Percentiles rank a stretch among this genome's conserved stretches.
These are phyloP conservation scores for Salix brachista DNA, from an alignment of 345 rosid genomes.

Conservation along the genomic window DNA sequence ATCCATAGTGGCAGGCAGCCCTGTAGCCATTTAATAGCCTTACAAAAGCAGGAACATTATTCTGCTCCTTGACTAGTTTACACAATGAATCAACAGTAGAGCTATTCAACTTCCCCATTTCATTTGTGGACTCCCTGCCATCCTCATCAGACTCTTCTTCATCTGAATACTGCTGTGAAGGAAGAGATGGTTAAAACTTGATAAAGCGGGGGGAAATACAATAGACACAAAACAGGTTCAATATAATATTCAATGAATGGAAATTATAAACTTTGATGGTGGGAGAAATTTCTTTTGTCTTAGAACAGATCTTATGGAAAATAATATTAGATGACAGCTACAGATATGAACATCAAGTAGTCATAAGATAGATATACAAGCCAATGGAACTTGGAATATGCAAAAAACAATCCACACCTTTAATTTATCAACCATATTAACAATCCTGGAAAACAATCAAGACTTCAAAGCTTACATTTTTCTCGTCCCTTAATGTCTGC, in stretches of 20 bases:
- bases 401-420: neutral
- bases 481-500: slow-evolving; percentile 35
- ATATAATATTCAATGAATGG: neutral
- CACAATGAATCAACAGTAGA: slow-evolving; percentile 45
- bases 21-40: slow-evolving; percentile 68
- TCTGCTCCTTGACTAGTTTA: slow-evolving; percentile 49
- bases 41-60: slow-evolving; percentile 50
- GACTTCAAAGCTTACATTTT: slow-evolving; percentile 44
- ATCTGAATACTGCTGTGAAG: slow-evolving; percentile 42
- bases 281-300: neutral
- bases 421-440: neutral
- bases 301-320: neutral
- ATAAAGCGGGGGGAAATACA: neutral
- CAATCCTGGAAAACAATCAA: neutral
- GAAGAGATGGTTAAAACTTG: slow-evolving; percentile 5
- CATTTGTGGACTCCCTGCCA: slow-evolving; percentile 28
- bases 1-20: slow-evolving; percentile 72
- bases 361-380: neutral
- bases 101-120: slow-evolving; percentile 36
- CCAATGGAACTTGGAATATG: neutral
- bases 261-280: neutral
- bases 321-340: neutral
- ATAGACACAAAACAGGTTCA: neutral
- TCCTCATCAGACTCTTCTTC: slow-evolving; percentile 40
- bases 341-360: neutral